A percentile compares a stretch with the other conserved stretches of the same genome.
These are phyloP conservation scores for Tulasnella sp. DNA, from an alignment of 768 basidiomycete species.

Conservation along the genomic window DNA sequence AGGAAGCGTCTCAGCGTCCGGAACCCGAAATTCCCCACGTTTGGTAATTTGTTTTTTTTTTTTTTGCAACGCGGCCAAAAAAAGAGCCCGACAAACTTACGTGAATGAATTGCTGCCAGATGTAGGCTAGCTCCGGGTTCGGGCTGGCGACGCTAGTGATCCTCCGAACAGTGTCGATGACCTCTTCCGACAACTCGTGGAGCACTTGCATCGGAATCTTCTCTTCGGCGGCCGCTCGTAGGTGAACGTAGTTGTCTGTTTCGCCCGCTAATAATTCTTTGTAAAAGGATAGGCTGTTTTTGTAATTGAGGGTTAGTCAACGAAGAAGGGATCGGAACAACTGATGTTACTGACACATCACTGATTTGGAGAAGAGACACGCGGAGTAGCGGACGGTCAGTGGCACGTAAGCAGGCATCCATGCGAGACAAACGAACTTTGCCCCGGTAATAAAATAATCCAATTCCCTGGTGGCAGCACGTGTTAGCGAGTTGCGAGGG, in stretches of 20 bases:
- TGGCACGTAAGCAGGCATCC: not conserved
- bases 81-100: not conserved
- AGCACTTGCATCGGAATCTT: conserved; percentile 7
- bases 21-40: not conserved
- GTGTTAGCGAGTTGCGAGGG: not conserved
- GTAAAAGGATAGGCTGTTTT: conserved; percentile 16
- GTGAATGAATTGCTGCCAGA: conserved; percentile 7
- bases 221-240: conserved; percentile 1
- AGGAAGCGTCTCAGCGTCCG: not conserved
- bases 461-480: not conserved
- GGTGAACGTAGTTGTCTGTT: conserved; percentile 14
- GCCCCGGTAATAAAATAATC: conserved; percentile 2
- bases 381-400: not conserved
- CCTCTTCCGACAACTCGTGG: not conserved
- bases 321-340: not conserved
- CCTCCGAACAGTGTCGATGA: not conserved
- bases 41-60: not conserved
- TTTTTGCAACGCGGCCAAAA: not conserved
- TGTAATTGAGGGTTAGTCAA: not conserved
- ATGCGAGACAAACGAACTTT: not conserved
- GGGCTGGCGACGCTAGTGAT: conserved; percentile 1
- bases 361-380: not conserved
- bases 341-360: not conserved
- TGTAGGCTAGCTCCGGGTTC: not conserved
- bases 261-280: conserved; percentile 14